Evolutionary conservation across 768 basidiomycete genomes (phyloP).

Genomic region (Panaeolus papilionaceus): DNA sequence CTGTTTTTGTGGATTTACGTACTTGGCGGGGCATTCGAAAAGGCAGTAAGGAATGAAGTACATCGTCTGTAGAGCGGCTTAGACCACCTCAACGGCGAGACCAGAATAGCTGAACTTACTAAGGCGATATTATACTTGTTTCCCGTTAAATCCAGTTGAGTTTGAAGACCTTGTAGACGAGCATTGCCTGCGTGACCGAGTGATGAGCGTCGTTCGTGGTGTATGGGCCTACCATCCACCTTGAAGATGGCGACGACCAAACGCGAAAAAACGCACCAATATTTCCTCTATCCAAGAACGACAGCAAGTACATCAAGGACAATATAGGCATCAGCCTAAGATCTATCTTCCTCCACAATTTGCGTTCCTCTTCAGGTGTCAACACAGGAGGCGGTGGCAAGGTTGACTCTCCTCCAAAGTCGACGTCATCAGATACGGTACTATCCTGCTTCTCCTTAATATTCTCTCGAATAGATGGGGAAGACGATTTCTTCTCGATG

Average conservation of each 20-base stretch:
- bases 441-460: conserved; percentile 28
- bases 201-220: background rate
- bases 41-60: conserved; percentile 71
- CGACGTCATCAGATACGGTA: conserved; percentile 30
- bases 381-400: conserved; percentile 53
- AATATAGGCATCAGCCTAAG: conserved; percentile 63
- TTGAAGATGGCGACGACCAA: background rate
- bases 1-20: conserved; percentile 21
- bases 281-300: conserved; percentile 71
- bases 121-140: conserved; percentile 72
- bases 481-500: conserved; percentile 22
- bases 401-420: conserved; percentile 51
- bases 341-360: conserved; percentile 65
- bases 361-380: conserved; percentile 48
- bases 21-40: conserved; percentile 79
- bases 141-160: conserved; percentile 60
- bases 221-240: background rate
- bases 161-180: conserved; percentile 64
- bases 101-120: conserved; percentile 38
- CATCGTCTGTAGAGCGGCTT: conserved; percentile 55
- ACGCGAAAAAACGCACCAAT: conserved; percentile 47
- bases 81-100: conserved; percentile 13
- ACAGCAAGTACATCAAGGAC: conserved; percentile 63
- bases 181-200: conserved; percentile 58
- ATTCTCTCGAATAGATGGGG: conserved; percentile 21